Evolutionary conservation across 2,329 filamentous ascomycete species (phyloP).

Genomic region (Talaromyces funiculosus): DNA sequence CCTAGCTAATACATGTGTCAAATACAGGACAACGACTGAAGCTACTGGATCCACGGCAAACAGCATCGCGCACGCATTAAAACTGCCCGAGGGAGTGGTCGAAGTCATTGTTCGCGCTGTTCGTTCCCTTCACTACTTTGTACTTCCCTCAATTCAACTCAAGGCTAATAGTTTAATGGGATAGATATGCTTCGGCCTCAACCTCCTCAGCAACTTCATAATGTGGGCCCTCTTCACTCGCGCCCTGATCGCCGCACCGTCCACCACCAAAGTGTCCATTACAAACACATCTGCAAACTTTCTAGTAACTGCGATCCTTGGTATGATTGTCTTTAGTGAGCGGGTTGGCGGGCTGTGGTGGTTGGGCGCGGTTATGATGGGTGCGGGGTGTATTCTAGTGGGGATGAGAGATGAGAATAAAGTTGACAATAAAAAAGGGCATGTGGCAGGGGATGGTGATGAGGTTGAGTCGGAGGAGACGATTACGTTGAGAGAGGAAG

Average conservation of each 20-base stretch:
- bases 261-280: slow-evolving; percentile 58
- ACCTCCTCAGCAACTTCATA: slow-evolving; percentile 56
- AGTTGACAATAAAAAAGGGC: slow-evolving; percentile 13
- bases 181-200: slow-evolving; percentile 56
- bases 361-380: slow-evolving; percentile 55
- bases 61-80: slow-evolving; percentile 42
- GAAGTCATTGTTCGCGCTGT: slow-evolving; percentile 50
- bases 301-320: slow-evolving; percentile 55
- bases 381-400: slow-evolving; percentile 58
- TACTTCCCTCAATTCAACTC: background rate
- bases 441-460: slow-evolving; percentile 6
- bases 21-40: slow-evolving; percentile 53
- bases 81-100: slow-evolving; percentile 38
- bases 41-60: slow-evolving; percentile 51
- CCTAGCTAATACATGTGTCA: background rate
- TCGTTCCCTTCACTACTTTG: slow-evolving; percentile 25
- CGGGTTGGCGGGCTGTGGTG: slow-evolving; percentile 54
- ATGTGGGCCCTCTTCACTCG: slow-evolving; percentile 63
- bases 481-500: slow-evolving; percentile 8
- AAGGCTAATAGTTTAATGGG: slow-evolving; percentile 1
- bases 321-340: slow-evolving; percentile 54
- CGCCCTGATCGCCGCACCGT: slow-evolving; percentile 54
- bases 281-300: slow-evolving; percentile 62
- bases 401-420: slow-evolving; percentile 50
- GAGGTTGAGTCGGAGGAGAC: slow-evolving; percentile 10